Base-by-base conservation (phyloP, 2,329 filamentous ascomycete species). In the Botrytis pseudocinerea region DNA sequence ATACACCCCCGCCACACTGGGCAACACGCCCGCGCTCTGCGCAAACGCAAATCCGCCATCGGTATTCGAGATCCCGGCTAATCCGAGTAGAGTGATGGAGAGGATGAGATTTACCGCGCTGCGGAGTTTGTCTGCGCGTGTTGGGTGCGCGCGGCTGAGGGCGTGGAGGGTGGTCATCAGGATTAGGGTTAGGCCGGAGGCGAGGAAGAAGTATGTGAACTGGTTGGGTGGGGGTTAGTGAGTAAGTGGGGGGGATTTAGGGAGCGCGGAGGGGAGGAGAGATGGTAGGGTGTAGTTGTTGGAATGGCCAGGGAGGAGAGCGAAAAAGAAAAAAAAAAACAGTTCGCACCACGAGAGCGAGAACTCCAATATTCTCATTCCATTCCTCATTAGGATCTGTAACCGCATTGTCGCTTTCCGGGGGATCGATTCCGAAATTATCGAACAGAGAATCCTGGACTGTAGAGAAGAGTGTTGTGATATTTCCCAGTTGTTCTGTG, bases 131-230 rank as follows among this genome's bases (percentile, higher is more conserved):
- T 75, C 73, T 10, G 62, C 60, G 20, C 28, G 54, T 0, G 72
- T 74, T n/a, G 63, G 64, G 1, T 63, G 38, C 22, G 71, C 70
- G 4, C 68, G 69, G 8, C 68, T 73, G 40, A 78, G 70, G 40
- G 74, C 59, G 57, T 76, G 75, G 3, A 78, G 65, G 1, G 75
- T 61, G 48, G 76, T 76, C 74, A 78, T 77, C 2, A 78, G 69
- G 14, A 78, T 74, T 4, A 79, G 70, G 1, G 76, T 77, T 1
- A 76, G 7, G 16, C 76, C 77, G 2, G 76, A 66, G 10, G 76
- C 72, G 54, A 77, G 32, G 70, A 77, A 78, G 74, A 78, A 79
- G 44, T 79, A 79, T 1, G 74, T 65, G 40, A 76, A 78, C 77
- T 78, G 28, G 9, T 7, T 16, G 2, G 42, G 32, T 40, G 16